Percentiles rank a stretch among this genome's conserved stretches.
Conservation (phyloP, 805 yeast genomes). For the Wilhelminamyces savonicus region DNA sequence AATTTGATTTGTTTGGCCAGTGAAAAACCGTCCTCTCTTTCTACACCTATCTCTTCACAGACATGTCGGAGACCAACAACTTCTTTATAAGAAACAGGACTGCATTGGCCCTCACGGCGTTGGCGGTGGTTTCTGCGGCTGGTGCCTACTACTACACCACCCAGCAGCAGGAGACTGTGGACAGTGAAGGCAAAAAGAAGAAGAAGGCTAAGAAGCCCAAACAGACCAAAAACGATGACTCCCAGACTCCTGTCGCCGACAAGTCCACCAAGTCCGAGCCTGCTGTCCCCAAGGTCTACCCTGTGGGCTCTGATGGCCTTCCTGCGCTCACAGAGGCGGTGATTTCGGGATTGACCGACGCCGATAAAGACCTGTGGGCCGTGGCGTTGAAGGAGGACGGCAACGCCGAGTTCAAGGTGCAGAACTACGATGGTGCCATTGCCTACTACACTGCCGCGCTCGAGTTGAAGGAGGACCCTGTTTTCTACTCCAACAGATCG, state of each 20-base stretch:
- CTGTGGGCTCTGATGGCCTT: conserved; percentile 49
- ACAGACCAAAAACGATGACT: conserved; percentile 24
- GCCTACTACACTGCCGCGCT: conserved; percentile 76
- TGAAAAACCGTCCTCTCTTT: too few species aligned
- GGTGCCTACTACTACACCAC: conserved; percentile 51
- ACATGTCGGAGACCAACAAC: conserved; percentile 11
- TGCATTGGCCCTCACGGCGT: conserved; percentile 51
- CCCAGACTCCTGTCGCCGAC: conserved; percentile 14
- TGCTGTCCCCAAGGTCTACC: conserved; percentile 30
- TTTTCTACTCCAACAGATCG: conserved; percentile 90
- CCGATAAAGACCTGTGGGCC: conserved; percentile 60
- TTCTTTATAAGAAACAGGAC: conserved; percentile 51
- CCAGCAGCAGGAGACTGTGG: conserved; percentile 15
- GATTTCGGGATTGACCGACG: conserved; percentile 39
- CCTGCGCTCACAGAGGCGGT: conserved; percentile 49
- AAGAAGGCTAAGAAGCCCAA: conserved; percentile 42
- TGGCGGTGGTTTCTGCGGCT: conserved; percentile 58
- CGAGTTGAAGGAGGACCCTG: conserved; percentile 70
- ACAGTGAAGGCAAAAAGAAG: conserved; percentile 21
- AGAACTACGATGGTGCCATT: conserved; percentile 71
- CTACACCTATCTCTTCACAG: too few species aligned
- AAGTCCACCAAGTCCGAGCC: conserved; percentile 10
- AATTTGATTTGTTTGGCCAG: too few species aligned
- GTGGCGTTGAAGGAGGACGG: conserved; percentile 83
- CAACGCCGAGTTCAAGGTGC: conserved; percentile 66